A percentile compares a stretch with the other conserved stretches of the same genome.
Evolutionary conservation across 108 stramenopile species (phyloP).

Genomic region (Stephanodiscus triporus): DNA sequence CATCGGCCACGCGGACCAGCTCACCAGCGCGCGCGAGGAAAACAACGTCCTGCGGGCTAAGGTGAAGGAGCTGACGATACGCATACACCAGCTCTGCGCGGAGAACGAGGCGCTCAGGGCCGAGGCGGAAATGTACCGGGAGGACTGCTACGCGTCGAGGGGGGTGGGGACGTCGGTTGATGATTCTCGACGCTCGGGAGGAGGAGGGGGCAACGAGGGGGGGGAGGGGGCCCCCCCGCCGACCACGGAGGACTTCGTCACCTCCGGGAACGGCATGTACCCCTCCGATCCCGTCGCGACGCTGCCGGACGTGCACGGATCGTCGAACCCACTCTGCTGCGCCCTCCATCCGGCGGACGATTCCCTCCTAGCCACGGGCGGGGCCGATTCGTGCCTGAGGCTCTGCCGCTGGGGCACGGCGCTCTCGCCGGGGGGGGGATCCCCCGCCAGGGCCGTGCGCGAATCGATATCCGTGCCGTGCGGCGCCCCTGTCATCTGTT

Average conservation of each 20-base stretch:
- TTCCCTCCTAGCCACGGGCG: slow-evolving; percentile 76
- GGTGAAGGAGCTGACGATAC: slow-evolving; percentile 61
- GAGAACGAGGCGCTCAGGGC: slow-evolving; percentile 74
- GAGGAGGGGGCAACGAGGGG: background rate
- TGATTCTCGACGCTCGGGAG: too few species aligned
- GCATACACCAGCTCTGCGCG: slow-evolving; percentile 57
- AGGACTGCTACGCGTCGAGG: slow-evolving; percentile 41
- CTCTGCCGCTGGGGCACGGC: slow-evolving; percentile 70
- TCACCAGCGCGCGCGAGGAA: slow-evolving; percentile 81
- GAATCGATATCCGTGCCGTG: slow-evolving; percentile 53
- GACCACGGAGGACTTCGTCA: slow-evolving; percentile 67
- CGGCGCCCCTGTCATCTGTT: slow-evolving; percentile 73
- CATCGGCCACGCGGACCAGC: slow-evolving; percentile 75
- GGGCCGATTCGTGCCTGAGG: slow-evolving; percentile 66
- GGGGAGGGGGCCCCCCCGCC: too few species aligned
- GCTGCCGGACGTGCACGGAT: slow-evolving; percentile 62
- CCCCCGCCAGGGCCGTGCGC: slow-evolving; percentile 46
- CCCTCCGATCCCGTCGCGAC: slow-evolving; percentile 51
- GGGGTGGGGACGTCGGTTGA: background rate
- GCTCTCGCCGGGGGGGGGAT: slow-evolving; percentile 47
- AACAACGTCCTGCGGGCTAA: slow-evolving; percentile 76
- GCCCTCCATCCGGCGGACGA: slow-evolving; percentile 62
- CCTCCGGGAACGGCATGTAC: slow-evolving; percentile 69
- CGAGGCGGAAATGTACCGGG: slow-evolving; percentile 82
- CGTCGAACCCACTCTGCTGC: slow-evolving; percentile 71